phyloP scores from a whole-genome alignment of 805 yeast species.

The Metschnikowia kofuensis region DNA sequence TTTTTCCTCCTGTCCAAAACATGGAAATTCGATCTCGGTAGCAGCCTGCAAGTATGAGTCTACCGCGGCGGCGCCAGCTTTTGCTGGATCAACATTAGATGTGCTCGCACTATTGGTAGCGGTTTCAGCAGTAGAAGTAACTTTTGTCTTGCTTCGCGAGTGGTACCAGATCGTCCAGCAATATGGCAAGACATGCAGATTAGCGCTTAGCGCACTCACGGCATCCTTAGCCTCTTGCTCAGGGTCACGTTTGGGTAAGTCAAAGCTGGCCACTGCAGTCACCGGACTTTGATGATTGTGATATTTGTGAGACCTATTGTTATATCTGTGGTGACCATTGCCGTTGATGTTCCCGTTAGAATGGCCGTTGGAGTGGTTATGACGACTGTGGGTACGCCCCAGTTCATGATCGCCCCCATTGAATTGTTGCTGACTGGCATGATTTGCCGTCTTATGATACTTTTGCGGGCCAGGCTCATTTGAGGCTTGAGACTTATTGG shows the following conservation, averaged over 20 bases:
- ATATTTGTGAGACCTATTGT: constrained; percentile 6
- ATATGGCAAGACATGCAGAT: constrained; percentile 42
- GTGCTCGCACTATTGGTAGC: constrained; percentile 15
- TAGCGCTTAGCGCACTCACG: constrained; percentile 15
- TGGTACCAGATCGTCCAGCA: constrained; percentile 53
- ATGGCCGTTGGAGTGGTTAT: constrained; percentile 9
- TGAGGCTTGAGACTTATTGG: constrained; percentile 18
- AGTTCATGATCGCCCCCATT: constrained; percentile 5
- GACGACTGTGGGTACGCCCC: constrained; percentile 10
- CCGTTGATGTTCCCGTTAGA: constrained; percentile 8
- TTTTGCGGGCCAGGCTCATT: constrained; percentile 1
- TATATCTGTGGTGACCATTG: constrained; percentile 10
- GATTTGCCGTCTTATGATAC: constrained; percentile 5
- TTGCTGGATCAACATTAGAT: constrained; percentile 9
- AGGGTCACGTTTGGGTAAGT: constrained; percentile 36
- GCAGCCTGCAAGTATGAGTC: constrained; percentile 48
- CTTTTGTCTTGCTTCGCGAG: constrained; percentile 28
- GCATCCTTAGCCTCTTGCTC: constrained; percentile 33
- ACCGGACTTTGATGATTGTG: constrained; percentile 1
- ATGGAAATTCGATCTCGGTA: constrained; percentile 39
- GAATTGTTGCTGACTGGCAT: constrained; percentile 1
- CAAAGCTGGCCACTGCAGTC: constrained; percentile 13
- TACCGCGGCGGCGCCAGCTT: constrained; percentile 28
- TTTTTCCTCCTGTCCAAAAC: constrained; percentile 18
- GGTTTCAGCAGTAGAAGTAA: constrained; percentile 14